Percentiles rank a stretch among this genome's conserved stretches.
These are phyloP conservation scores for Limnanthes douglasii DNA, from an alignment of 345 rosid species.

Conservation along the genomic window DNA sequence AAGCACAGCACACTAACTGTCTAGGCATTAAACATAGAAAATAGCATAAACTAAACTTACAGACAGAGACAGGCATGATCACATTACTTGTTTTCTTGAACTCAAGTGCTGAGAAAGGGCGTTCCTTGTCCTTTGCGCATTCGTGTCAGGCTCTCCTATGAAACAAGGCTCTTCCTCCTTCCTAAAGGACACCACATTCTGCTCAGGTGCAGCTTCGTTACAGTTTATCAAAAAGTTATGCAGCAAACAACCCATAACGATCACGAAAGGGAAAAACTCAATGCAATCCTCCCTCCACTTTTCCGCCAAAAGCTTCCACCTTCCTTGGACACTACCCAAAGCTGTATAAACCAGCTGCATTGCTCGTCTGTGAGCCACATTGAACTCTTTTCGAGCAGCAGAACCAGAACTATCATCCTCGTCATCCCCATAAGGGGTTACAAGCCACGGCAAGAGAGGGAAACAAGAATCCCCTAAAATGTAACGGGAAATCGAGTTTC, in stretches of 20 bases:
- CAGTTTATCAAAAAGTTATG: conserved; percentile 53
- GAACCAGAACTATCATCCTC: conserved; percentile 33
- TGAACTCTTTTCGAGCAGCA: conserved; percentile 27
- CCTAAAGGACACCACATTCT: no score
- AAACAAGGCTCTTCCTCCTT: no score
- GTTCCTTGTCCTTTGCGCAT: no score
- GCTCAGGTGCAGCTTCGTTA: conserved; percentile 26
- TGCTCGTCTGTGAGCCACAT: conserved; percentile 26
- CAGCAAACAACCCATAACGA: conserved; percentile 48
- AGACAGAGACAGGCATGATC: no score
- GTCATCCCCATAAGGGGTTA: conserved; percentile 43
- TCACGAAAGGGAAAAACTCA: conserved; percentile 46
- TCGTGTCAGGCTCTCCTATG: no score
- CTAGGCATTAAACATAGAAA: no score
- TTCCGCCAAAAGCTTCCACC: conserved; percentile 52
- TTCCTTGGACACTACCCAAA: conserved; percentile 29
- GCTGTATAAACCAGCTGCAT: conserved; percentile 27
- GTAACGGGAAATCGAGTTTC: conserved; percentile 37
- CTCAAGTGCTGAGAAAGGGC: no score
- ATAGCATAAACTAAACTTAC: no score
- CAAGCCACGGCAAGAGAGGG: conserved; percentile 61
- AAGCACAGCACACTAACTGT: no score
- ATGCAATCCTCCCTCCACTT: conserved; percentile 47
- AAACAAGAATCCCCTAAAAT: conserved; percentile 53
- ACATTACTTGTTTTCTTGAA: no score